Conservation (phyloP, 2,329 filamentous ascomycete species). For the Trichoderma sp. region DNA sequence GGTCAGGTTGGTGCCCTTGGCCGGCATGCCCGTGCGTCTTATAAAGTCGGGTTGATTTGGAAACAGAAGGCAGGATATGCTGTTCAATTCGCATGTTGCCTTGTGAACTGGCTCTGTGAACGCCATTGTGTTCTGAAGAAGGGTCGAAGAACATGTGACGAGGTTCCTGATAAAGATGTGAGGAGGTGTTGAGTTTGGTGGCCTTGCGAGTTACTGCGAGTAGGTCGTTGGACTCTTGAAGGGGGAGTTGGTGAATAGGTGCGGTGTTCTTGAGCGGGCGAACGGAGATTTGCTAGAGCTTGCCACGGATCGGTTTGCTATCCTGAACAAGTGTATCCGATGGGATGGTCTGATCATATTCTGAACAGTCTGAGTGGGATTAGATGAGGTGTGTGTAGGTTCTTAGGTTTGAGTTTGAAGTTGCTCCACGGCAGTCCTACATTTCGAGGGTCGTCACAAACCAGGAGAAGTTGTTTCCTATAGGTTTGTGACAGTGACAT, state of each 20-base stretch:
- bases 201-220: neutral
- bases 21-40: neutral
- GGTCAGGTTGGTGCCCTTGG: too few species aligned
- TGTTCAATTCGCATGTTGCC: neutral
- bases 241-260: neutral
- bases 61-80: neutral
- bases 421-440: too few species aligned
- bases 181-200: neutral
- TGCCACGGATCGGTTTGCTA: neutral
- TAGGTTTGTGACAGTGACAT: too few species aligned
- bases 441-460: too few species aligned
- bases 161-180: neutral
- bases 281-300: neutral
- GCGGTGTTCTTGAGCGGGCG: neutral
- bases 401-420: too few species aligned
- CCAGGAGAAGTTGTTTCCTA: too few species aligned
- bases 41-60: neutral
- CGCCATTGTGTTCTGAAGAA: neutral
- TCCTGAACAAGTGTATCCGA: neutral
- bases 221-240: neutral
- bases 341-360: too few species aligned
- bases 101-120: neutral
- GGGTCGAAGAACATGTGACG: neutral
- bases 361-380: too few species aligned
- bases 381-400: too few species aligned